A percentile compares a stretch with the other conserved stretches of the same genome.
Evolutionary conservation across 1,284 basidiomycete genomes (phyloP).

Genomic region (Cryptococcus depauperatus): DNA sequence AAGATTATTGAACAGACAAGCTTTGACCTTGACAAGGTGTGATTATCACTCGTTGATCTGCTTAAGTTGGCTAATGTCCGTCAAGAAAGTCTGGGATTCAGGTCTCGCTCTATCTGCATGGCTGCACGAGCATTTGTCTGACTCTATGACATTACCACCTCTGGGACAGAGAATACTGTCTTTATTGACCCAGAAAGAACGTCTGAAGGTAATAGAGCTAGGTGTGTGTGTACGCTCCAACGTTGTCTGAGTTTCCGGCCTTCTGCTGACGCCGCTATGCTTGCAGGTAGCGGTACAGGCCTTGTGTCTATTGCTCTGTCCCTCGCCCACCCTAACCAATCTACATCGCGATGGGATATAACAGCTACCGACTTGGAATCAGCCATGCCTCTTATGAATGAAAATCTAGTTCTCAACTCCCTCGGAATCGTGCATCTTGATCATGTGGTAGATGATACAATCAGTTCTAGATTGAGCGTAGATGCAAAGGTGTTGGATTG

Average conservation of each 20-base stretch:
- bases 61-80: neutral
- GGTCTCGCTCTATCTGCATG: conserved; percentile 71
- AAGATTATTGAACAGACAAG: conserved; percentile 67
- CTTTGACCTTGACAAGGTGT: conserved; percentile 81
- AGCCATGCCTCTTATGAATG: conserved; percentile 65
- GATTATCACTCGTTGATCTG: conserved; percentile 10
- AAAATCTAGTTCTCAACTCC: conserved; percentile 57
- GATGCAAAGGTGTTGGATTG: conserved; percentile 61
- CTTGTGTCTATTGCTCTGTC: conserved; percentile 64
- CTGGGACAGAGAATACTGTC: conserved; percentile 8
- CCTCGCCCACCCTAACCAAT: conserved; percentile 41
- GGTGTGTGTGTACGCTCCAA: conserved; percentile 49
- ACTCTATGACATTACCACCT: neutral
- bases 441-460: neutral
- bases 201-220: conserved; percentile 52
- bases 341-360: conserved; percentile 8
- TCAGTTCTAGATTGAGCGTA: neutral
- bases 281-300: conserved; percentile 68
- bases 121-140: conserved; percentile 46
- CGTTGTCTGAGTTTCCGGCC: neutral
- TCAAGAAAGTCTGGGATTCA: conserved; percentile 86
- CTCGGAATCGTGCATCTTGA: conserved; percentile 2
- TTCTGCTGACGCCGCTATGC: neutral
- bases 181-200: conserved; percentile 11
- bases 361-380: conserved; percentile 66